Base-by-base conservation (phyloP, 148 eudicot species). In the Silene uniflora region DNA sequence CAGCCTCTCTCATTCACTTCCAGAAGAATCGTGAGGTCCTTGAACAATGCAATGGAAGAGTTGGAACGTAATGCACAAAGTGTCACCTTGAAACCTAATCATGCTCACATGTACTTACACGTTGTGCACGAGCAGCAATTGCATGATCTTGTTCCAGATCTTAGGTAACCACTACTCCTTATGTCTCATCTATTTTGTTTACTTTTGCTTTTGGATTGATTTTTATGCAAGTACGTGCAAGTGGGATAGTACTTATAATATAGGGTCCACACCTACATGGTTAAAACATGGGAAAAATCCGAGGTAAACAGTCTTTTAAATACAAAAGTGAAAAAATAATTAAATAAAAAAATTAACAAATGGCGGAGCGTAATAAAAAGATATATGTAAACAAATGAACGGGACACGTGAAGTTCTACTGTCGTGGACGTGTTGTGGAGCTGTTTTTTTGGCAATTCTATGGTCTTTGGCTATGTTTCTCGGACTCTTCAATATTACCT, bases 81-180 rank as follows among this genome's bases (percentile, higher is more conserved):
- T 83, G 89, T 93, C 69, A 77, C 90, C 9, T 73, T 91, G 80
- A 91, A 81, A 83, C 87, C 98, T 46, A 96, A 96, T 78, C 90
- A 96, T 80, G 98, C 97, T 81, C 94, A 96, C 84, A 89, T 96
- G 95, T 96, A 91, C 81, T 85, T 96, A 56, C 87, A 91, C 74
- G 85, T 92, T 46, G 85, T 96, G 62, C 83, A 76, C 73, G 99
- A 96, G 88, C 99, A 96, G 78, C 85, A 83, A 70, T 84, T 91
- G 62, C 82, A 80, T 59, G 99, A 96, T 87, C 97, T 96, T 80
- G 86, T 92, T 61, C 97, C 99, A 61, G 88, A 82, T 74, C 77
- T 87, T 68, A 83, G 86, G 99, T 96, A 88, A 71, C 23, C 25
- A 69, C 27, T 69, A 46, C 44, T 44, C 75, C 72, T 35, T 49